Evolutionary conservation across 192 early-diverging fungal species (phyloP), one percentile per base, ranked within the genome.

Genomic region (Mortierella claussenii): DNA sequence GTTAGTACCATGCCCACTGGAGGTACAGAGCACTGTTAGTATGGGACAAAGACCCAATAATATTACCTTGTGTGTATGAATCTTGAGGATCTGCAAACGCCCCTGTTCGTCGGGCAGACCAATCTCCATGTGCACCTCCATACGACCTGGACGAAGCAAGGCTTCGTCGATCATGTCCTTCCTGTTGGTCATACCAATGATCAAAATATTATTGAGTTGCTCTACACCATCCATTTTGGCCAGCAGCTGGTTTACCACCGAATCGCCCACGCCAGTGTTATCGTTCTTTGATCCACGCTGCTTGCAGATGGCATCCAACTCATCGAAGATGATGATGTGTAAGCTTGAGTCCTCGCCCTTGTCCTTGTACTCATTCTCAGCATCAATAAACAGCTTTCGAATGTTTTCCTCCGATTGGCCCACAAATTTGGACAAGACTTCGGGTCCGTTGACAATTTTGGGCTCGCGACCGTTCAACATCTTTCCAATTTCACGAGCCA

Each of bases 161-260:
- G 97, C 97, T 63, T 99, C 97, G 71, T 99, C 97, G 61, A 99
- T 97, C 88, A 98, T 94, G 62, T 99, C 96, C 71, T 95, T 88
- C 64, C 96, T 80, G 79, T 98, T 99, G 50, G 97, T 99, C 97
- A 99, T 99, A 69, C 96, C 96, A 65, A 99, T 97, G 40, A 97
- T 92, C 67, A 97, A 78, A 50, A 99, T 96, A 80, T 99, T 99
- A 83, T 98, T 99, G 60, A 99, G 81, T 78, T 98, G 96, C 43
- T 98, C 96, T 9, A 99, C 96, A 87, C 96, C 97, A 80, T 99
- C 96, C 94, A 99, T 96, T 87, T 98, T 99, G 45, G 96, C 90
- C 55, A 99, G 83, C 61, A 99, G 83, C 82, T 99, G 97, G 78
- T 99, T 99, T 28, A 99, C 97, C 33, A 99, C 89, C 8, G 95